These are phyloP conservation scores for Melaleuca alternifolia DNA, from an alignment of 345 rosid species.

Conservation along the genomic window DNA sequence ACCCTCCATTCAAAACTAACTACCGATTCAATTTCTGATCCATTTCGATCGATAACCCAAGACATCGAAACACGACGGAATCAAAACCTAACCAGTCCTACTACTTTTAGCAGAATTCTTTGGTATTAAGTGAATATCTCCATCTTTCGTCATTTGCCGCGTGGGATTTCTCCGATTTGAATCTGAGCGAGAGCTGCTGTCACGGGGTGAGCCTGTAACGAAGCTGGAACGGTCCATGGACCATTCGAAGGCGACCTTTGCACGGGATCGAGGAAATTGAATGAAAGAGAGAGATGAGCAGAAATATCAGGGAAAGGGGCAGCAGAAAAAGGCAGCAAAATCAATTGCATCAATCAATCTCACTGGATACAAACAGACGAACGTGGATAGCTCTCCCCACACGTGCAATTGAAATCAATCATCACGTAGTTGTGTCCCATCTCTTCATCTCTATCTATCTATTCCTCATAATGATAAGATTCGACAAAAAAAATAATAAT, in stretches of 20 bases:
- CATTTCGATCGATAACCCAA: neutral
- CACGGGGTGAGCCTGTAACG: neutral
- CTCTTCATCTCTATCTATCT: neutral
- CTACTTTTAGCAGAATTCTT: neutral
- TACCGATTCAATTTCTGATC: neutral
- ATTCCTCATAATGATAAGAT: neutral
- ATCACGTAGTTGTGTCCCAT: neutral
- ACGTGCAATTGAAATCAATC: conserved; percentile 58
- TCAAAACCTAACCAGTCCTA: neutral
- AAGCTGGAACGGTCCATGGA: neutral
- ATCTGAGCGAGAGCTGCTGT: neutral
- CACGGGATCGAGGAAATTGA: neutral
- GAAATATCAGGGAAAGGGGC: neutral
- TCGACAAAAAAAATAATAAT: neutral
- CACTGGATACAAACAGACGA: conserved; percentile 36
- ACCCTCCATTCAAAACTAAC: neutral
- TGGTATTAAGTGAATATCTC: neutral
- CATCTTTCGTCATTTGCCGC: neutral
- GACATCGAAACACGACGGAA: neutral
- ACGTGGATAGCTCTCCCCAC: conserved; percentile 50
- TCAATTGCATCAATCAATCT: conserved; percentile 21
- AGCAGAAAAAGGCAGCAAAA: neutral
- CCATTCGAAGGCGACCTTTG: neutral
- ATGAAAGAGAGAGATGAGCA: neutral
- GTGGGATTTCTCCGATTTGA: neutral